A percentile compares a stretch with the other conserved stretches of the same genome.
These are phyloP conservation scores for Populus pruinosa DNA, from an alignment of 345 rosid species.

Conservation along the genomic window DNA sequence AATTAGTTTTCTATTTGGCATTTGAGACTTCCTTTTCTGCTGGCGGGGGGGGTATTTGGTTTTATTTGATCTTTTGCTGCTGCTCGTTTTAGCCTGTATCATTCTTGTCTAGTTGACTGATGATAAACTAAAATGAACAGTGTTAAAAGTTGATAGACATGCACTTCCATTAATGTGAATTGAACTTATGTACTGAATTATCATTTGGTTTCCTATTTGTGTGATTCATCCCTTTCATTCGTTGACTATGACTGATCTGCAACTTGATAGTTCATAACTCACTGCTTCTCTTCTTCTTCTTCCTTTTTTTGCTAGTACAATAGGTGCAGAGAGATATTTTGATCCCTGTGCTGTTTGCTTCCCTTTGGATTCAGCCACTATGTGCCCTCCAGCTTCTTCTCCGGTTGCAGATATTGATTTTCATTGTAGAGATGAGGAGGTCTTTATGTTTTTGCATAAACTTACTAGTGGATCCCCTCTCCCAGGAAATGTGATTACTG, in stretches of 20 bases:
- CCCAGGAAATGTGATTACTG: constrained; percentile 37
- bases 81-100: neutral
- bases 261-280: neutral
- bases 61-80: neutral
- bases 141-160: neutral
- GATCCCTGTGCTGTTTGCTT: neutral
- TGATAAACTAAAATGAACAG: neutral
- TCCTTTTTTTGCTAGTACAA: neutral
- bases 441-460: constrained; percentile 22
- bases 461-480: constrained; percentile 27
- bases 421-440: constrained; percentile 17
- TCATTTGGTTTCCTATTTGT: neutral
- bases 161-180: neutral
- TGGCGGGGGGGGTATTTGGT: neutral
- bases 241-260: neutral
- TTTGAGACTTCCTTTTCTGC: no score
- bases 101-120: neutral
- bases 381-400: constrained; percentile 19
- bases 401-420: constrained; percentile 6
- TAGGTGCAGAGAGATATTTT: neutral
- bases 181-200: neutral
- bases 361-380: neutral
- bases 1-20: neutral
- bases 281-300: neutral
- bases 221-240: neutral